Conservation (phyloP, 495 filamentous ascomycete species). For the Neurospora sp. region DNA sequence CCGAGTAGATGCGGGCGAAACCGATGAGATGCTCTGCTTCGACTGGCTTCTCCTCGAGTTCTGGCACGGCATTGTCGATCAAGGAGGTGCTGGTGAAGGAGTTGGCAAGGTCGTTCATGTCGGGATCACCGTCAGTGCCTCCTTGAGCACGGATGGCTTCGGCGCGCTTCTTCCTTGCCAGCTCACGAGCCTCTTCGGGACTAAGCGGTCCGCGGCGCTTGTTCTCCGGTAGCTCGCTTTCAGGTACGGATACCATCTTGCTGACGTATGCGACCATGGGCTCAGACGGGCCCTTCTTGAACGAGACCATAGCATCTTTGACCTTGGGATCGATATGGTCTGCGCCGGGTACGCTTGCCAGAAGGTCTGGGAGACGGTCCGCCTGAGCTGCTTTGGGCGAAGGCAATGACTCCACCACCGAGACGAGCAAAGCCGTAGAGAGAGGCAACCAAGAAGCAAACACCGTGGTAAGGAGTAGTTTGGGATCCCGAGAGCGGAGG, state of each 20-base stretch:
- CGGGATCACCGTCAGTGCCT: slow-evolving; percentile 12
- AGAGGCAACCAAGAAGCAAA: slow-evolving; percentile 88
- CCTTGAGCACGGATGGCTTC: slow-evolving; percentile 71
- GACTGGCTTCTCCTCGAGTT: slow-evolving; percentile 42
- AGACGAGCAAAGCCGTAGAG: slow-evolving; percentile 85
- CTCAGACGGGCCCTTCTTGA: slow-evolving; percentile 54
- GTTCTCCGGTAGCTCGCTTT: slow-evolving; percentile 77
- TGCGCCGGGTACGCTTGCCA: slow-evolving; percentile 72
- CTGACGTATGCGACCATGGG: slow-evolving; percentile 93
- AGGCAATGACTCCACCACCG: slow-evolving; percentile 85
- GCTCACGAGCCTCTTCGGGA: slow-evolving; percentile 79
- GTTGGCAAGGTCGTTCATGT: slow-evolving; percentile 17
- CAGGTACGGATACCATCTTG: slow-evolving; percentile 93
- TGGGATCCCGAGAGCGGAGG: slow-evolving; percentile 73
- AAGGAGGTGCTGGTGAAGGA: slow-evolving; percentile 33
- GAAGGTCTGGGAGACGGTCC: slow-evolving; percentile 64
- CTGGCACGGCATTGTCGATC: slow-evolving; percentile 35
- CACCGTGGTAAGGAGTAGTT: slow-evolving; percentile 71
- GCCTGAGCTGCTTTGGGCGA: slow-evolving; percentile 78
- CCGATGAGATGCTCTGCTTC: slow-evolving; percentile 87
- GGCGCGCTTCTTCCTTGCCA: slow-evolving; percentile 78
- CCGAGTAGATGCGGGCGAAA: slow-evolving; percentile 88
- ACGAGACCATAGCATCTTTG: slow-evolving; percentile 70
- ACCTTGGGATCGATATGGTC: slow-evolving; percentile 55
- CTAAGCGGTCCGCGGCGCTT: slow-evolving; percentile 67